Base-by-base conservation (phyloP, 768 basidiomycete genomes). In the Termitomyces heimii region DNA sequence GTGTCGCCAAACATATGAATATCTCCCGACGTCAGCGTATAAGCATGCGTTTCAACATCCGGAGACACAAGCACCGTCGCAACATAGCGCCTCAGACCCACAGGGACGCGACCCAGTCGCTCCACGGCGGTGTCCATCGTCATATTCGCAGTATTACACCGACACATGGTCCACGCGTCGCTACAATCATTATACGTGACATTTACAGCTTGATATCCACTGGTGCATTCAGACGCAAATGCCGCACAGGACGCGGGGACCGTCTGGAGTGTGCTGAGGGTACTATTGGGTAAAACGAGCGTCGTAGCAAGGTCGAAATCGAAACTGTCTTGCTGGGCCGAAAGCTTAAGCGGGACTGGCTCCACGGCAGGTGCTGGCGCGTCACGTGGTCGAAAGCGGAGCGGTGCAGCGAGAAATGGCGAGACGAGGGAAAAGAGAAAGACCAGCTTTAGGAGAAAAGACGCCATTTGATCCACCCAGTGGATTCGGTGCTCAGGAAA, bases 1-100 rank as follows among this genome's bases (percentile, higher is more conserved):
- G 61, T 50, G 43, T 67, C 64, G 1, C 67, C 70, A 51, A 71
- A 71, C 32, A 71, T 57, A 57, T 71, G 70, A 12, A 67, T 63
- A 48, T 71, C 68, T 1, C 70, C 71, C 8, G 56, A 68, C n/a
- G 68, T 68, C 35, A 73, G 42, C 9, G 70, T 69, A 51, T 71
- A 70, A 59, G 70, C 71, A 50, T 63, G 62, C 1, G 59, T 60
- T 18, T 58, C 59, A 4, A 51, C 47, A 16, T 61, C 62, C 12
- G 64, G 60, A 18, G 63, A 26, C 24, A 70, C 54, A 18, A 69
- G 14, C 16, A 71, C 58, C 5, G 61, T 67, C 3, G 48, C 65
- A 16, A 67, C 62, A 39, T 65, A 71, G n/a, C 68, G 63, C 54
- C 70, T 59, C 52, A 73, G 54, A 5, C 71, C 71, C 31, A 73